phyloP scores from a whole-genome alignment of 1,284 basidiomycete species.

The Trametes hirsuta region DNA sequence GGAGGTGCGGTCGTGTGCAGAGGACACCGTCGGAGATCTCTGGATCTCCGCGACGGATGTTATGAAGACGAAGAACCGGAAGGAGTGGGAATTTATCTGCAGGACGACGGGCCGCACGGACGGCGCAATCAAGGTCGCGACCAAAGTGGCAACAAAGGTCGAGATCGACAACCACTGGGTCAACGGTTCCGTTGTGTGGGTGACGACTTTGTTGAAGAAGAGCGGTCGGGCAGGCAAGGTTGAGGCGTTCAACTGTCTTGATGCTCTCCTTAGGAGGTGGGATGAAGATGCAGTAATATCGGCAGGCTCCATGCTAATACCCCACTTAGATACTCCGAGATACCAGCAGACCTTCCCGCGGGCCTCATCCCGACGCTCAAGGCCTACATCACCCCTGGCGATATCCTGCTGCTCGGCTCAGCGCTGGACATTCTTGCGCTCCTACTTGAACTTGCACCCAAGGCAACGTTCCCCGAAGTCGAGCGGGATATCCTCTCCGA shows the following conservation, averaged over 20 bases:
- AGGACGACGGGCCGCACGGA: slow-evolving; percentile 75
- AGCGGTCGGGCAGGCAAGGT: slow-evolving; percentile 80
- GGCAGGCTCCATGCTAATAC: not conserved
- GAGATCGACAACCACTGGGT: slow-evolving; percentile 79
- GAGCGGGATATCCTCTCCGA: slow-evolving; percentile 70
- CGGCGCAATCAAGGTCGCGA: slow-evolving; percentile 72
- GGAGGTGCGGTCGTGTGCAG: slow-evolving; percentile 84
- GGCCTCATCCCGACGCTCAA: slow-evolving; percentile 76
- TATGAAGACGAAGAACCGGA: slow-evolving; percentile 58
- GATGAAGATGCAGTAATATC: slow-evolving; percentile 4
- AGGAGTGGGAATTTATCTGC: slow-evolving; percentile 84
- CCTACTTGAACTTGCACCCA: slow-evolving; percentile 71
- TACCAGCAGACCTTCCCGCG: slow-evolving; percentile 65
- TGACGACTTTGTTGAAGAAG: slow-evolving; percentile 78
- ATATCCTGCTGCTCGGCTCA: slow-evolving; percentile 80
- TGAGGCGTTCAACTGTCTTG: slow-evolving; percentile 81
- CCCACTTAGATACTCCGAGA: slow-evolving; percentile 58
- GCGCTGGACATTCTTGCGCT: slow-evolving; percentile 73
- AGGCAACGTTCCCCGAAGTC: slow-evolving; percentile 68
- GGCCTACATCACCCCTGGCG: slow-evolving; percentile 69
- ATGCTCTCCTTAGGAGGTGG: slow-evolving; percentile 72
- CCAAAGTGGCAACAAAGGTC: slow-evolving; percentile 70
- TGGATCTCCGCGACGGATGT: slow-evolving; percentile 86
- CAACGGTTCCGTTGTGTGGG: slow-evolving; percentile 77
- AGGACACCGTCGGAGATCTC: slow-evolving; percentile 83